phyloP scores from a whole-genome alignment of 2,329 filamentous ascomycete species.

The Aspergillus fumigatus region DNA sequence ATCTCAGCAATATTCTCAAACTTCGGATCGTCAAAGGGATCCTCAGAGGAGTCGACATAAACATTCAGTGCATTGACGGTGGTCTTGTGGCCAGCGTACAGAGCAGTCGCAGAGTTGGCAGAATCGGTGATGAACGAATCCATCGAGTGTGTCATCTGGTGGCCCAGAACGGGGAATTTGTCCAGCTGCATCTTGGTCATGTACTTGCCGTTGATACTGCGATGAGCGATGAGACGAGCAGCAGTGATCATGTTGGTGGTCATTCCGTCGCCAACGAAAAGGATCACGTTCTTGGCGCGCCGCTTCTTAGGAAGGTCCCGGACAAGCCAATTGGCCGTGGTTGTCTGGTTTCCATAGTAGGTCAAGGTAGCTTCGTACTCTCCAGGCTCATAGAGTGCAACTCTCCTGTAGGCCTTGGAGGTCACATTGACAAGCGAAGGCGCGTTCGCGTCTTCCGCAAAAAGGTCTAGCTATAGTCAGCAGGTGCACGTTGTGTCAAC shows the following conservation, averaged over 20 bases:
- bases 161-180: conserved; percentile 77
- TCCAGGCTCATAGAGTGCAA: conserved; percentile 73
- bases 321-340: conserved; percentile 71
- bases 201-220: conserved; percentile 80
- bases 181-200: conserved; percentile 71
- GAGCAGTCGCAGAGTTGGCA: conserved; percentile 75
- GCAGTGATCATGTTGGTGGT: conserved; percentile 53
- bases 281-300: conserved; percentile 77
- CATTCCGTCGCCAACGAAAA: conserved; percentile 73
- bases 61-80: conserved; percentile 78
- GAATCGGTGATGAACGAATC: conserved; percentile 83
- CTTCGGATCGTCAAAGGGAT: conserved; percentile 77
- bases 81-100: conserved; percentile 80
- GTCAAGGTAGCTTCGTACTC: conserved; percentile 70
- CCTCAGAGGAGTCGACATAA: conserved; percentile 70
- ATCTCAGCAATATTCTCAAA: conserved; percentile 73
- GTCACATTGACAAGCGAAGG: conserved; percentile 75
- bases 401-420: conserved; percentile 70
- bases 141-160: conserved; percentile 85
- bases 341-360: conserved; percentile 70
- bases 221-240: conserved; percentile 74
- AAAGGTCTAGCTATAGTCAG: conserved; percentile 53
- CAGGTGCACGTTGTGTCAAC: background rate
- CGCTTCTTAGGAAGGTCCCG: conserved; percentile 64
- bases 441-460: conserved; percentile 65